A percentile compares a stretch with the other conserved stretches of the same genome.
Conservation (phyloP, 331 rosid species). For the Acacia pycnantha region DNA sequence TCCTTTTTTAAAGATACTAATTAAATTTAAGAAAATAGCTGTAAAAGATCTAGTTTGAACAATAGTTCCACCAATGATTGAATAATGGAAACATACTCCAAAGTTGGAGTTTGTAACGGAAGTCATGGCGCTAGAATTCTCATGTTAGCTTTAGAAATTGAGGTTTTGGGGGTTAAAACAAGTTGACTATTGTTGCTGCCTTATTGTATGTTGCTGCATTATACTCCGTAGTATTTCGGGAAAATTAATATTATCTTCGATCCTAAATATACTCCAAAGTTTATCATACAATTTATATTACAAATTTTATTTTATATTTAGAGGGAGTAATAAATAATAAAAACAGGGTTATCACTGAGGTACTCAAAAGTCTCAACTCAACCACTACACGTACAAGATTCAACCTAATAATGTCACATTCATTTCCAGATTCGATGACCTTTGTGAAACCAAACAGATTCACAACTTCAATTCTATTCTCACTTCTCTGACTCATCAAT, state of each 20-base stretch:
- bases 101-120: background rate
- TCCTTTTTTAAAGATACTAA: too few species aligned
- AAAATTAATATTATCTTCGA: too few species aligned
- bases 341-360: background rate
- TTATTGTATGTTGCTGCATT: background rate
- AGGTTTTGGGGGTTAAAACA: background rate
- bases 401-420: background rate
- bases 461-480: background rate
- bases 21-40: too few species aligned
- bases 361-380: background rate
- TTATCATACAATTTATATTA: too few species aligned
- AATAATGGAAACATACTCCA: background rate
- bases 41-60: background rate
- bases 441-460: background rate
- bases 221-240: too few species aligned
- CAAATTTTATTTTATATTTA: too few species aligned
- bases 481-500: background rate
- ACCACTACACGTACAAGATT: background rate
- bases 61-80: too few species aligned
- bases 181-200: background rate
- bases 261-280: too few species aligned
- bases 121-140: conserved; percentile 17
- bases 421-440: background rate
- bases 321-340: background rate
- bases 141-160: conserved; percentile 32